phyloP scores from a whole-genome alignment of 2,329 filamentous ascomycete species.

The Pseudogymnoascus sp. region DNA sequence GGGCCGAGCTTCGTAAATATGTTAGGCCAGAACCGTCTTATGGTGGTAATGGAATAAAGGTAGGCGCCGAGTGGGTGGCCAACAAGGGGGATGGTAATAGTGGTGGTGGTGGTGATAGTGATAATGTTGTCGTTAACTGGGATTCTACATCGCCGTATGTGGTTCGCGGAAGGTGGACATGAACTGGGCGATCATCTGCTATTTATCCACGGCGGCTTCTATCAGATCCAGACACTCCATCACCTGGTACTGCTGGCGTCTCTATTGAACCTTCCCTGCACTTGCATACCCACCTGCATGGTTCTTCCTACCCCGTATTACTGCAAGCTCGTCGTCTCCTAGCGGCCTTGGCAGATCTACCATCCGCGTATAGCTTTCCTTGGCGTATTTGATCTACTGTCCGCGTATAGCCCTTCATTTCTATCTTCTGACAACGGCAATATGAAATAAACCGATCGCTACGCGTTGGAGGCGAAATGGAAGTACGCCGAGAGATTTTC shows the following conservation, averaged over 20 bases:
- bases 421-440: background rate
- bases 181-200: background rate
- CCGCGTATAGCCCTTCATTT: background rate
- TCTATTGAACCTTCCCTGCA: background rate
- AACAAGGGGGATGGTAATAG: too few species aligned
- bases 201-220: too few species aligned
- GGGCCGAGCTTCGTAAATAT: too few species aligned
- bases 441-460: background rate
- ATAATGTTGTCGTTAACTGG: too few species aligned
- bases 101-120: too few species aligned
- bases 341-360: background rate
- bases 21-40: too few species aligned
- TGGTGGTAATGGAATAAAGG: constrained; percentile 7
- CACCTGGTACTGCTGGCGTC: background rate
- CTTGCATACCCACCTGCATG: background rate
- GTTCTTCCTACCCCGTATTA: background rate
- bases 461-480: background rate
- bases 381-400: background rate
- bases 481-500: background rate
- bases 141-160: background rate
- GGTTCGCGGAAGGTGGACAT: background rate
- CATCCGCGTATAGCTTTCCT: too few species aligned
- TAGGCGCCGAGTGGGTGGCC: too few species aligned
- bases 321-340: background rate
- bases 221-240: background rate